These are phyloP conservation scores for Amoebophrya sp. DNA, from an alignment of 169 alveolate genomes.

Conservation along the genomic window DNA sequence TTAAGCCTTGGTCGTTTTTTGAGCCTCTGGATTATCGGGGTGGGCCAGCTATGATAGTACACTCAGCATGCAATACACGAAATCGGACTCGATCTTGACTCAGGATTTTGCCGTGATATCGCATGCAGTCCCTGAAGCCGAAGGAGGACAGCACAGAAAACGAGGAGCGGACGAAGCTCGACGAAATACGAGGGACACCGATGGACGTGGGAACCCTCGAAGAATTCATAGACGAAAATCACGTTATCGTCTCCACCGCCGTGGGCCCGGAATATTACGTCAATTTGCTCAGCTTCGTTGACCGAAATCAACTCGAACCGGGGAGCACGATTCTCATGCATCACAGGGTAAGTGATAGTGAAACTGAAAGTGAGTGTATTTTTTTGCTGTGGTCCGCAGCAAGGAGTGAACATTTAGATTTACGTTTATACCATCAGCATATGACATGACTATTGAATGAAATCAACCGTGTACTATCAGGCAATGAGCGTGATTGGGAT, in stretches of 20 bases:
- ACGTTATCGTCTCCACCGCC: slow-evolving; percentile 96
- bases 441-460: background rate
- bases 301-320: slow-evolving; percentile 94
- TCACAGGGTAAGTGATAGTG: slow-evolving; percentile 62
- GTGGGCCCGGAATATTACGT: slow-evolving; percentile 98
- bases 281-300: slow-evolving; percentile 94
- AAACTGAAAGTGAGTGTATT: background rate
- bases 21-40: too few relatives aligned
- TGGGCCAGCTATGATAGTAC: too few relatives aligned
- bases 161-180: slow-evolving; percentile 65
- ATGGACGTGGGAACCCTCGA: slow-evolving; percentile 96
- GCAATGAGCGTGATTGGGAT: slow-evolving; percentile 95
- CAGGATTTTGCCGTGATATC: too few relatives aligned
- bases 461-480: slow-evolving; percentile 18
- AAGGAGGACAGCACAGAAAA: background rate
- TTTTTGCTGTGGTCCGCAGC: background rate
- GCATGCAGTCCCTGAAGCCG: background rate
- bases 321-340: slow-evolving; percentile 95
- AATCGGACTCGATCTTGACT: too few relatives aligned
- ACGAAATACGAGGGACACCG: slow-evolving; percentile 95
- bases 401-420: background rate
- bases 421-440: background rate
- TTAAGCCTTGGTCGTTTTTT: too few relatives aligned
- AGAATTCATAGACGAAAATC: slow-evolving; percentile 86
- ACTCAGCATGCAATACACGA: too few relatives aligned